Conservation (phyloP, 1,284 basidiomycete species). For the Polyporus tsugae region DNA sequence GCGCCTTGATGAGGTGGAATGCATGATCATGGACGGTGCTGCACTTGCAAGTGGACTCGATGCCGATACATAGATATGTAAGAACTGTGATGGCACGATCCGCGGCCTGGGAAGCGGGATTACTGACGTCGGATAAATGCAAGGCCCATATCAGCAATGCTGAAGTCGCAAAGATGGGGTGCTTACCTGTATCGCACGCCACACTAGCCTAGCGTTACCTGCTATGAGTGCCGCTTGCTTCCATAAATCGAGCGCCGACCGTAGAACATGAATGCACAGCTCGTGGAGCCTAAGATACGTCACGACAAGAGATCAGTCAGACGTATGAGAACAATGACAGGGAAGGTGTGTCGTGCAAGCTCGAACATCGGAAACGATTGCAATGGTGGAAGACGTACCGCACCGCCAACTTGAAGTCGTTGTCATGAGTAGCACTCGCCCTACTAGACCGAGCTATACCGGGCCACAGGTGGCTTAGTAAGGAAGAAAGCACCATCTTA, state of each 20-base stretch:
- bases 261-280: not conserved
- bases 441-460: not conserved
- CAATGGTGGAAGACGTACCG: not conserved
- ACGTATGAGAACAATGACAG: not conserved
- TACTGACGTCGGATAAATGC: not conserved
- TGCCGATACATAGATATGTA: not conserved
- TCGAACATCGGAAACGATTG: not conserved
- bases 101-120: not conserved
- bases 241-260: not conserved
- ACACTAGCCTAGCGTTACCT: not conserved
- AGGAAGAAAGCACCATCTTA: not conserved
- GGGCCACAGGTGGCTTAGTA: not conserved
- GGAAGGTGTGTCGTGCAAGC: not conserved
- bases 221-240: not conserved
- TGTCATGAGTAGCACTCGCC: too few relatives aligned
- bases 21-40: not conserved
- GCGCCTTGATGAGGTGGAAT: not conserved
- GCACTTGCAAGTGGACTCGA: too few relatives aligned
- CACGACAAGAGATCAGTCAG: not conserved
- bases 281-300: not conserved
- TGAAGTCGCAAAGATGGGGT: not conserved
- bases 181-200: not conserved
- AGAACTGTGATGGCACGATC: not conserved
- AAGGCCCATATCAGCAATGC: not conserved
- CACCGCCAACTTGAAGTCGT: too few relatives aligned